phyloP scores from a whole-genome alignment of 257 asterid genomes.

The Nicotiana benthamiana region DNA sequence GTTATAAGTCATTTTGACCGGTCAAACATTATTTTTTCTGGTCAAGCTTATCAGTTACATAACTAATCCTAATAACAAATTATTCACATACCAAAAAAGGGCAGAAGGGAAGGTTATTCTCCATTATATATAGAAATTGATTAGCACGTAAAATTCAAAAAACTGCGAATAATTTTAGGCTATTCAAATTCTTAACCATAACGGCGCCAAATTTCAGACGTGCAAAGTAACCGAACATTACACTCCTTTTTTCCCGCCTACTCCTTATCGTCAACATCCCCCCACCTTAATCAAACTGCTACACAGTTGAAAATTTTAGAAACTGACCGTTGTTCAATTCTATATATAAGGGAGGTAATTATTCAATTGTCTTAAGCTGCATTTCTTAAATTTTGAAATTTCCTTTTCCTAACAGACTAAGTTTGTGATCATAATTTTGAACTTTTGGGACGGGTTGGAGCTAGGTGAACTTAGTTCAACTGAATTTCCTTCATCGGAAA shows the following conservation, averaged over 20 bases:
- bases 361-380: neutral
- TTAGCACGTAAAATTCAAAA: neutral
- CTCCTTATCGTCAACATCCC: neutral
- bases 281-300: neutral
- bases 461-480: neutral
- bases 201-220: constrained; percentile 3
- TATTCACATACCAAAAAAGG: neutral
- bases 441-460: neutral
- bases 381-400: neutral
- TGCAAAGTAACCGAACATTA: neutral
- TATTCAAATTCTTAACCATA: neutral
- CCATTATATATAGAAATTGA: neutral
- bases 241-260: neutral
- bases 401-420: neutral
- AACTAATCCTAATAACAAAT: no score
- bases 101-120: neutral
- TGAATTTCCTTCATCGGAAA: neutral
- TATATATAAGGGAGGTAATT: neutral
- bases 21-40: neutral
- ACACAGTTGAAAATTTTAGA: no score
- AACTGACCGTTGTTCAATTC: neutral
- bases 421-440: neutral
- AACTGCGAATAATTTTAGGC: neutral
- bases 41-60: no score
- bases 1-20: neutral